Evolutionary conservation across 2,329 filamentous ascomycete genomes (phyloP).

Genomic region (Neopestalotiopsis sp.): DNA sequence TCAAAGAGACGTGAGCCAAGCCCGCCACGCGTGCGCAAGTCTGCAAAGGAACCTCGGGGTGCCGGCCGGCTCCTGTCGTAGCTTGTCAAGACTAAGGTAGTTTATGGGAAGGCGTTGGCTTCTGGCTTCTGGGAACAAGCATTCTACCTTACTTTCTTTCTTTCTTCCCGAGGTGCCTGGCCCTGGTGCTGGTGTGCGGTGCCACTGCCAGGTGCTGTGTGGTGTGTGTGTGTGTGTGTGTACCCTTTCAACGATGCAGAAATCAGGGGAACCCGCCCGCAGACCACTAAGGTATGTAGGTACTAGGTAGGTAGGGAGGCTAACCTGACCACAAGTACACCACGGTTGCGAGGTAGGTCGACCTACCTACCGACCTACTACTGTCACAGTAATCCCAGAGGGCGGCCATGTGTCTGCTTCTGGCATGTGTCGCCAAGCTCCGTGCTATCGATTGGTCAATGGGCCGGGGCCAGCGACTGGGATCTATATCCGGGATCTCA

Average conservation of each 20-base stretch:
- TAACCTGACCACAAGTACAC: not conserved
- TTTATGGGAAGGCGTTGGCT: not conserved
- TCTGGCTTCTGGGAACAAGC: not conserved
- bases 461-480: constrained; percentile 6
- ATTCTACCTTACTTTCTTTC: not conserved
- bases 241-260: not conserved
- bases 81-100: not conserved
- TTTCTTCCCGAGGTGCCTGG: constrained; percentile 5
- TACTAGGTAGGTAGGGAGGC: no score
- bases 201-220: no score
- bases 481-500: not conserved
- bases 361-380: no score
- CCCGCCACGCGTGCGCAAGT: not conserved
- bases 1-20: constrained; percentile 11
- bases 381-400: no score
- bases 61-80: constrained; percentile 5
- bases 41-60: not conserved
- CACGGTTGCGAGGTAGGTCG: not conserved
- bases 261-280: constrained; percentile 8
- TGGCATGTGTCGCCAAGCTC: constrained; percentile 12
- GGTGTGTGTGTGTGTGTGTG: no score
- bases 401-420: constrained; percentile 1
- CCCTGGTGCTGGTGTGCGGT: not conserved
- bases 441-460: constrained; percentile 11
- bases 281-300: no score